Evolutionary conservation across 345 rosid species (phyloP).

Genomic region (Aquilaria sinensis): DNA sequence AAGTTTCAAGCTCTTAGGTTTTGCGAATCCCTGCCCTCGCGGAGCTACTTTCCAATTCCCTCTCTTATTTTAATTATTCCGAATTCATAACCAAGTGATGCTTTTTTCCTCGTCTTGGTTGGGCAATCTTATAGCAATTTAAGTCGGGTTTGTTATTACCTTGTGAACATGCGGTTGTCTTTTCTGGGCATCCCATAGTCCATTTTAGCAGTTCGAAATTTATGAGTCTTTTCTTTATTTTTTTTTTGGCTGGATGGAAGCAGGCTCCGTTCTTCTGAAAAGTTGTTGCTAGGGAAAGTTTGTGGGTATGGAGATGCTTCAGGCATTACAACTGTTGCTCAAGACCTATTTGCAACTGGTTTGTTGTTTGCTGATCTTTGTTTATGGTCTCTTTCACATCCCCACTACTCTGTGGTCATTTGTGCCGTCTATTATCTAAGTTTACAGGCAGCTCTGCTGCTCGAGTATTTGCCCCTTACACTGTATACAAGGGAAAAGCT

Average conservation of each 20-base stretch:
- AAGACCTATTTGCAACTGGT: slow-evolving; percentile 34
- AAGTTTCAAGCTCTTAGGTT: neutral
- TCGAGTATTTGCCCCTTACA: slow-evolving; percentile 66
- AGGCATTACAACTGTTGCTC: slow-evolving; percentile 31
- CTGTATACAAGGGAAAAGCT: slow-evolving; percentile 85
- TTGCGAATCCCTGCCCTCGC: too few species aligned
- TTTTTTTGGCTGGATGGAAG: slow-evolving; percentile 2
- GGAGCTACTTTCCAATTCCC: neutral
- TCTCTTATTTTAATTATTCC: neutral
- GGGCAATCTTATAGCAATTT: neutral
- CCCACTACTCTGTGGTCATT: slow-evolving; percentile 2
- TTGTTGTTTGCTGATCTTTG: neutral
- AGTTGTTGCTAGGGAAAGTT: slow-evolving; percentile 19
- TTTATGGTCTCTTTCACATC: neutral
- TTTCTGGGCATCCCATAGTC: neutral
- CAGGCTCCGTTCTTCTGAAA: slow-evolving; percentile 33
- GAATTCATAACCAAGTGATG: neutral
- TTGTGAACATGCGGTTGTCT: too few species aligned
- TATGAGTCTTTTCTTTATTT: neutral
- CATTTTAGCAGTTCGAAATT: neutral
- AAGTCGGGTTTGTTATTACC: too few species aligned
- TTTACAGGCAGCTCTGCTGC: slow-evolving; percentile 25
- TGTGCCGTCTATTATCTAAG: slow-evolving; percentile 1
- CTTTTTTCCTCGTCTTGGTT: neutral
- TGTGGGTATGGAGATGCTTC: slow-evolving; percentile 19